phyloP scores from a whole-genome alignment of 305 asterid genomes.

The Petunia hybrid region DNA sequence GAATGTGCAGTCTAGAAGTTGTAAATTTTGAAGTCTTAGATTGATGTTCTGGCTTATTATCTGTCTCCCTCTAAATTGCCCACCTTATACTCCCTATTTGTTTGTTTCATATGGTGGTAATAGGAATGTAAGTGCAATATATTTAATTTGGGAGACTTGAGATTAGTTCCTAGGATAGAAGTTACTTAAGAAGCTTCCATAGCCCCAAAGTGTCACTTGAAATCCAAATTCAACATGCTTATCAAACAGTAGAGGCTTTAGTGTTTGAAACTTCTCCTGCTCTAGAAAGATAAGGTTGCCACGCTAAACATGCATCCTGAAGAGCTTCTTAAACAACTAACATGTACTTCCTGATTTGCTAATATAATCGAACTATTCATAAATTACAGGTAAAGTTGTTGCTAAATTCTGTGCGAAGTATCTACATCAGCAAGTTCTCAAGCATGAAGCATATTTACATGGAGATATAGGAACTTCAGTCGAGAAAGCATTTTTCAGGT shows the following conservation, averaged over 20 bases:
- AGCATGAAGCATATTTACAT: slow-evolving; percentile 78
- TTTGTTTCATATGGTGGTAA: slow-evolving; percentile 11
- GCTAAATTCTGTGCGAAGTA: slow-evolving; percentile 96
- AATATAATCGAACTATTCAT: slow-evolving; percentile 15
- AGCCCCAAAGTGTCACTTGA: slow-evolving; percentile 16
- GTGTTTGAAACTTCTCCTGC: slow-evolving; percentile 5
- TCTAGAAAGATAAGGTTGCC: slow-evolving; percentile 14
- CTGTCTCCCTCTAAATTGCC: not conserved
- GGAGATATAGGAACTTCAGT: slow-evolving; percentile 90
- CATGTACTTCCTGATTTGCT: slow-evolving; percentile 9
- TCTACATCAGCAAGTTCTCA: slow-evolving; percentile 94
- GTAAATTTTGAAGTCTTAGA: slow-evolving; percentile 7
- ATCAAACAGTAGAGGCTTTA: not conserved
- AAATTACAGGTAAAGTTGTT: slow-evolving; percentile 83
- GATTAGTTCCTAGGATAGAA: not conserved
- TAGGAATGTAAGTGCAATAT: slow-evolving; percentile 3
- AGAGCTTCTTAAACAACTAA: not conserved
- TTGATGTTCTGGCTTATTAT: not conserved
- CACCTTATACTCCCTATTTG: not conserved
- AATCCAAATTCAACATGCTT: not conserved
- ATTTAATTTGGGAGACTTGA: slow-evolving; percentile 13
- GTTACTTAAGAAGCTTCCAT: not conserved
- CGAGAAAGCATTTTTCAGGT: slow-evolving; percentile 88
- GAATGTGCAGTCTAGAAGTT: not conserved
- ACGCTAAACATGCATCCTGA: not conserved